These are phyloP conservation scores for Chenopodium album DNA, from an alignment of 148 eudicot species.

Conservation along the genomic window DNA sequence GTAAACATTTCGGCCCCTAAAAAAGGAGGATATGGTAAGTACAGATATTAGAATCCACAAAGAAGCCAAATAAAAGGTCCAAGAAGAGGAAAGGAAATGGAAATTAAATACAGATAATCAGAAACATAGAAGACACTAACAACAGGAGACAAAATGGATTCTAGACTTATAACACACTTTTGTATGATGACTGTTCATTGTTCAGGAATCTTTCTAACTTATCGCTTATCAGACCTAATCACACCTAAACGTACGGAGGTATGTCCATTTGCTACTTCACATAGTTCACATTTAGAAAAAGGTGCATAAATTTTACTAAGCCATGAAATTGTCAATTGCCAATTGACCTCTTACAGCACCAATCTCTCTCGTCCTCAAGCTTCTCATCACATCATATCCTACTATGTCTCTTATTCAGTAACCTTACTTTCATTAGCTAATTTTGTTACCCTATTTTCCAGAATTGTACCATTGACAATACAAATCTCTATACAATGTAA, in stretches of 20 bases:
- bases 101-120: background rate
- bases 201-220: background rate
- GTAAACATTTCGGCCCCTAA: constrained; percentile 44
- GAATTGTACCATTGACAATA: background rate
- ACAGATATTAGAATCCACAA: constrained; percentile 10
- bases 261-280: background rate
- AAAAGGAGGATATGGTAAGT: constrained; percentile 2
- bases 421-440: background rate
- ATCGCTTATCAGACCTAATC: background rate
- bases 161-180: background rate
- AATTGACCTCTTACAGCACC: background rate
- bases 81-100: background rate
- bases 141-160: background rate
- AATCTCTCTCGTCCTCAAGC: background rate
- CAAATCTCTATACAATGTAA: background rate
- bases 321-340: background rate
- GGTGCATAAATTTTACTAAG: background rate
- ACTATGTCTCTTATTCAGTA: background rate
- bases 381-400: background rate
- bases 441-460: background rate
- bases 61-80: background rate
- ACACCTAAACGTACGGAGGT: background rate
- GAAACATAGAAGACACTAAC: background rate
- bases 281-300: background rate
- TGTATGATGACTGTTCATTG: background rate